These are phyloP conservation scores for Tuber magnatum DNA, from an alignment of 495 filamentous ascomycete species.

Conservation along the genomic window DNA sequence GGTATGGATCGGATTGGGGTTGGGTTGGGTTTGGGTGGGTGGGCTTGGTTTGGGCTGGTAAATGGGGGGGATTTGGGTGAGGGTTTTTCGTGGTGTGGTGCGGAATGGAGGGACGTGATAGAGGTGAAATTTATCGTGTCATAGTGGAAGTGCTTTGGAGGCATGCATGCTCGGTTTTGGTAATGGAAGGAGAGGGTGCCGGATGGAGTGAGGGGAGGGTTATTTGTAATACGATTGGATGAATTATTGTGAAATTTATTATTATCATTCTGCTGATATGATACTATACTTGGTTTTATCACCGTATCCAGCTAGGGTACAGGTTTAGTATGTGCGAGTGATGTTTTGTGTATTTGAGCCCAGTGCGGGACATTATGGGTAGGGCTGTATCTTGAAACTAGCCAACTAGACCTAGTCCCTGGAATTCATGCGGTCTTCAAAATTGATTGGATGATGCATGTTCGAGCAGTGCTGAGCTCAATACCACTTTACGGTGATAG, in stretches of 20 bases:
- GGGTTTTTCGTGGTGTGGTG: not conserved
- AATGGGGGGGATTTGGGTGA: not conserved
- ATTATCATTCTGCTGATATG: not conserved
- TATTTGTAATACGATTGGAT: conserved; percentile 3
- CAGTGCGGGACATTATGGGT: not conserved
- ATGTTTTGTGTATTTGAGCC: not conserved
- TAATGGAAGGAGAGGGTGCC: not conserved
- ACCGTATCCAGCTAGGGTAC: not conserved
- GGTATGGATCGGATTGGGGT: not conserved
- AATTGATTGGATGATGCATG: not conserved
- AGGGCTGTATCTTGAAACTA: not conserved
- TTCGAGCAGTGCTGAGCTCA: not conserved
- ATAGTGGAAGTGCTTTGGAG: not conserved
- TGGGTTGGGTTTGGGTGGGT: not conserved
- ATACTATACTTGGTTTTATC: not conserved
- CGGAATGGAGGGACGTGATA: not conserved
- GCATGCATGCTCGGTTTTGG: not conserved
- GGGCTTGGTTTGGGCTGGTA: not conserved
- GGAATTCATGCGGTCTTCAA: not conserved
- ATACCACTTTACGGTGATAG: not conserved
- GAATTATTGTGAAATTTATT: not conserved
- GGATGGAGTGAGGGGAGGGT: not conserved
- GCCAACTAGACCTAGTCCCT: not conserved
- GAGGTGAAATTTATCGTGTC: not conserved
- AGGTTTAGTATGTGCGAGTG: not conserved